Conservation (phyloP, 768 basidiomycete genomes). For the Lactarius tabidus region DNA sequence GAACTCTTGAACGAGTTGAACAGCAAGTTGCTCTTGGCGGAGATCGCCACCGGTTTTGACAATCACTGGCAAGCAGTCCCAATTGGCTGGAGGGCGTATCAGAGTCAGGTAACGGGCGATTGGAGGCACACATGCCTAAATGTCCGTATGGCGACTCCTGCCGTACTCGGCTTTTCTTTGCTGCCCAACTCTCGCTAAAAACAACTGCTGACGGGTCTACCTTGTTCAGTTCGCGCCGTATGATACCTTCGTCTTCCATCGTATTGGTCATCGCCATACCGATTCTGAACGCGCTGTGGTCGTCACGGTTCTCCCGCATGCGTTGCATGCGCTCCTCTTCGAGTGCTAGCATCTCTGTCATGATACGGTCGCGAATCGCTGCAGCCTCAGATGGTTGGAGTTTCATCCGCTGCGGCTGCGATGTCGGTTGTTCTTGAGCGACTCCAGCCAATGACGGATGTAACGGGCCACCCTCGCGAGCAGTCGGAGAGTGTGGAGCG, state of each 20-base stretch:
- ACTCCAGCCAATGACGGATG: conserved; percentile 34
- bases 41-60: conserved; percentile 98
- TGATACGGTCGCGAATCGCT: conserved; percentile 90
- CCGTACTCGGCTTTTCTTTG: conserved; percentile 93
- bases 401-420: conserved; percentile 50
- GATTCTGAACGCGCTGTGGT: conserved; percentile 60
- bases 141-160: conserved; percentile 95
- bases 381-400: conserved; percentile 81
- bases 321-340: conserved; percentile 96
- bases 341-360: conserved; percentile 96
- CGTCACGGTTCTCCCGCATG: conserved; percentile 71
- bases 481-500: conserved; percentile 15
- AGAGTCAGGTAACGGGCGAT: background rate
- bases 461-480: conserved; percentile 25
- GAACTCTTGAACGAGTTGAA: conserved; percentile 91
- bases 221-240: conserved; percentile 88
- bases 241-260: conserved; percentile 86
- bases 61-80: conserved; percentile 94
- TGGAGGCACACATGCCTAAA: conserved; percentile 50
- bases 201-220: conserved; percentile 94
- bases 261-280: conserved; percentile 21
- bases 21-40: conserved; percentile 95
- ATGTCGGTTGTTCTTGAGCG: conserved; percentile 22
- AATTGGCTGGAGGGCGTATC: conserved; percentile 42
- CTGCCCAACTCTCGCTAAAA: conserved; percentile 91